These are phyloP conservation scores for Fusarium pseudoanthophilum DNA, from an alignment of 2,329 filamentous ascomycete genomes.

Conservation along the genomic window DNA sequence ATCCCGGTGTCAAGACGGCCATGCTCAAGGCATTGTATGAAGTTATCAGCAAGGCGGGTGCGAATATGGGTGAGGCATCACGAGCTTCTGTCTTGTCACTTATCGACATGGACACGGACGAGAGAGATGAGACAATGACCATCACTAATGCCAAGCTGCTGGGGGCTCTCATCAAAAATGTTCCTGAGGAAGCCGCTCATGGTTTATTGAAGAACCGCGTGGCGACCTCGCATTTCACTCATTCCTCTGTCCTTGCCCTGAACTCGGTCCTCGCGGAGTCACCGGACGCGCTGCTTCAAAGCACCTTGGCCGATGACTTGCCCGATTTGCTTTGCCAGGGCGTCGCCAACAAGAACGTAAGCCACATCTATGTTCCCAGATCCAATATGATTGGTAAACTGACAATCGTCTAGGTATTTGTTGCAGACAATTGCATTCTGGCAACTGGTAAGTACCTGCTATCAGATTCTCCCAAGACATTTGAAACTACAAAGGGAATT, in stretches of 20 bases:
- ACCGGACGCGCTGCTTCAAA: constrained; percentile 73
- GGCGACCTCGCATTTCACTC: constrained; percentile 79
- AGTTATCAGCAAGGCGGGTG: constrained; percentile 92
- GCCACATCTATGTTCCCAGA: constrained; percentile 46
- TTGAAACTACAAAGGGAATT: constrained; percentile 80
- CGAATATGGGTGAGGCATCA: constrained; percentile 93
- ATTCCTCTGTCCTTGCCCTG: constrained; percentile 83
- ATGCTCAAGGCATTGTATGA: constrained; percentile 98
- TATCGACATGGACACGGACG: constrained; percentile 86
- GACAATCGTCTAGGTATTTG: constrained; percentile 68
- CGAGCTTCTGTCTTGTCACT: constrained; percentile 85
- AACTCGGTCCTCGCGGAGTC: constrained; percentile 91
- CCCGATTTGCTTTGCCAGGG: constrained; percentile 82
- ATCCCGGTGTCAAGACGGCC: constrained; percentile 87
- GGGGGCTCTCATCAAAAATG: constrained; percentile 87
- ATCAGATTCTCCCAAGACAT: constrained; percentile 72
- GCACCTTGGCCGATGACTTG: constrained; percentile 76
- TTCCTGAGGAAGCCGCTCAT: constrained; percentile 76
- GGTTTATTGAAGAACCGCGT: constrained; percentile 75
- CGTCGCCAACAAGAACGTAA: constrained; percentile 79
- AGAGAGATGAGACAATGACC: constrained; percentile 79
- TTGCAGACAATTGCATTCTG: constrained; percentile 88
- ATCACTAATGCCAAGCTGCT: constrained; percentile 92
- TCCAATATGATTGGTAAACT: background rate
- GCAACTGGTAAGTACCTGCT: constrained; percentile 93